Percentiles rank a stretch among this genome's conserved stretches.
Conservation (phyloP, 768 basidiomycete species). For the Boletus patriciae region DNA sequence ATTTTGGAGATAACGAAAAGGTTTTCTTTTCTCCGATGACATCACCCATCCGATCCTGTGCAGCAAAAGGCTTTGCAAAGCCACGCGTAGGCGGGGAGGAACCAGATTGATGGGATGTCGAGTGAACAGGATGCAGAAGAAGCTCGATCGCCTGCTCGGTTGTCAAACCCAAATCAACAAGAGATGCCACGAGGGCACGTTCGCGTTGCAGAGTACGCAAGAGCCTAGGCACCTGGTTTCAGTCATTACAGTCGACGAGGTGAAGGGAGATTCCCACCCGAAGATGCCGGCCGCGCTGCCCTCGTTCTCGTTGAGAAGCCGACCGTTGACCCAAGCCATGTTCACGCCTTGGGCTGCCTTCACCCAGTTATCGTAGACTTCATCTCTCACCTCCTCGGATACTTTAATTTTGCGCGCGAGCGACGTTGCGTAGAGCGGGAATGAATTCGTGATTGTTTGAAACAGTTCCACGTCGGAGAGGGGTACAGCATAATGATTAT, state of each 20-base stretch:
- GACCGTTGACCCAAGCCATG: constrained; percentile 82
- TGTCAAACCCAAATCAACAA: constrained; percentile 62
- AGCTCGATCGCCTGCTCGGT: constrained; percentile 69
- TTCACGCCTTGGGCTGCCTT: constrained; percentile 54
- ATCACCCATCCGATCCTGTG: constrained; percentile 4
- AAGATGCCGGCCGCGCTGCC: constrained; percentile 56
- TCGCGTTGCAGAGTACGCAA: constrained; percentile 75
- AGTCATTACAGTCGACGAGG: neutral
- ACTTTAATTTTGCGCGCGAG: constrained; percentile 68
- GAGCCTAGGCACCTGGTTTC: constrained; percentile 42
- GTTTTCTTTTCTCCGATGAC: constrained; percentile 71
- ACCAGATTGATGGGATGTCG: constrained; percentile 45
- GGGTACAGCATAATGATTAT: constrained; percentile 7
- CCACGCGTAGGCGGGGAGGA: constrained; percentile 2
- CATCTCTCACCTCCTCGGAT: constrained; percentile 49
- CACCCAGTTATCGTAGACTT: constrained; percentile 55
- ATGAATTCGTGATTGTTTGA: constrained; percentile 76
- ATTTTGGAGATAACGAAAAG: constrained; percentile 65
- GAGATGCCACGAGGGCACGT: constrained; percentile 53
- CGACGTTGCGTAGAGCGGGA: constrained; percentile 80
- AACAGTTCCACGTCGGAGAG: constrained; percentile 36
- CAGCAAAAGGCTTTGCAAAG: constrained; percentile 12
- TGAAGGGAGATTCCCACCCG: constrained; percentile 39
- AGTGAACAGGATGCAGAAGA: constrained; percentile 63
- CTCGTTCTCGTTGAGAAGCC: constrained; percentile 56